These are phyloP conservation scores for Candida ascalaphidarum DNA, from an alignment of 805 yeast genomes.

Conservation along the genomic window DNA sequence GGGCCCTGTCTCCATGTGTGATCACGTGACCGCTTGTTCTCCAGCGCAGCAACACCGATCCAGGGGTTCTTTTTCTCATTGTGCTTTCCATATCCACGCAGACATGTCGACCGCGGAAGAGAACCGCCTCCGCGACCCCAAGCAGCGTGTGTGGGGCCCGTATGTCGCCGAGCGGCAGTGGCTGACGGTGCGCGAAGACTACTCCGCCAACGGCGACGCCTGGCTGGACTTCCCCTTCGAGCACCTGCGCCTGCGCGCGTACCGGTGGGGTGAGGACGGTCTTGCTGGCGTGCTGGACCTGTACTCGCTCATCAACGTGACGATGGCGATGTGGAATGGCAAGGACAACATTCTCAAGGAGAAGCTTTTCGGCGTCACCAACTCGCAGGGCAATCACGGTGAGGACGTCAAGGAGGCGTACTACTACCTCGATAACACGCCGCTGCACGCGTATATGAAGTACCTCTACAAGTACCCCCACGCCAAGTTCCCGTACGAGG, in stretches of 20 bases:
- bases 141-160: conserved; percentile 90
- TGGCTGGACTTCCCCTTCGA: conserved; percentile 87
- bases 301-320: conserved; percentile 65
- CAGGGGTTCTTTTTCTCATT: no score
- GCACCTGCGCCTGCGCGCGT: conserved; percentile 70
- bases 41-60: no score
- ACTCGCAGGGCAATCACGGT: conserved; percentile 92
- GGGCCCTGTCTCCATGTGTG: no score
- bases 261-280: conserved; percentile 96
- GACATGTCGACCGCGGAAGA: conserved; percentile 19
- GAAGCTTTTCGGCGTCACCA: conserved; percentile 79
- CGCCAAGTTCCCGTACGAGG: conserved; percentile 69
- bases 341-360: conserved; percentile 80
- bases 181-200: conserved; percentile 80
- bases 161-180: conserved; percentile 75
- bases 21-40: no score
- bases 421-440: conserved; percentile 84
- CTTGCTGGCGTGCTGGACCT: conserved; percentile 83
- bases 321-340: conserved; percentile 90
- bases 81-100: no score
- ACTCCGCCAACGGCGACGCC: conserved; percentile 79
- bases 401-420: conserved; percentile 88
- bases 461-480: conserved; percentile 92
- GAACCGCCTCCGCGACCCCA: conserved; percentile 28
- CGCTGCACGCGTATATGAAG: conserved; percentile 89